Conservation (phyloP, 495 filamentous ascomycete genomes). For the Trichoderma asperelloides region DNA sequence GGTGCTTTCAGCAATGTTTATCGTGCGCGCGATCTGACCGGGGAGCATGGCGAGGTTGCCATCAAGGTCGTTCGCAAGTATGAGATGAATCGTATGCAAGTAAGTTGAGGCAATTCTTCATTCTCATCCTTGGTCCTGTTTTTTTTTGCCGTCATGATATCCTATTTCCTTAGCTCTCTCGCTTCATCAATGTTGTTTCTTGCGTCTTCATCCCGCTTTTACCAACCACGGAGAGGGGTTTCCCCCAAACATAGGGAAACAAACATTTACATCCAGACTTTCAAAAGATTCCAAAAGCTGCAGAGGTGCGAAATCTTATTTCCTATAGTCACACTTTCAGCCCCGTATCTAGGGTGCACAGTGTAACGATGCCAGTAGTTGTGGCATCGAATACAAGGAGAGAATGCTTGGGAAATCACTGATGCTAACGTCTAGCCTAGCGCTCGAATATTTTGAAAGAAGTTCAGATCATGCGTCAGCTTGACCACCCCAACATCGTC, state of each 20-base stretch:
- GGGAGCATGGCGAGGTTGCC: slow-evolving; percentile 69
- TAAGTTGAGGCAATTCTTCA: slow-evolving; percentile 43
- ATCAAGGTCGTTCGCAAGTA: slow-evolving; percentile 99
- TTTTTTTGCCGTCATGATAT: slow-evolving; percentile 17
- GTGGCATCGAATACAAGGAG: neutral
- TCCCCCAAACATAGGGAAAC: slow-evolving; percentile 54
- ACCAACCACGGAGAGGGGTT: slow-evolving; percentile 27
- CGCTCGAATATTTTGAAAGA: slow-evolving; percentile 96
- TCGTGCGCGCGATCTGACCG: slow-evolving; percentile 64
- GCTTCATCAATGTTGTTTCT: slow-evolving; percentile 13
- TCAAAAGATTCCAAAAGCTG: slow-evolving; percentile 85
- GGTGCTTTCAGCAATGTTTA: slow-evolving; percentile 99
- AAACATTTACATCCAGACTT: slow-evolving; percentile 88
- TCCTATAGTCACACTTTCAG: neutral
- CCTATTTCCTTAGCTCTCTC: slow-evolving; percentile 9
- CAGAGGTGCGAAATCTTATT: slow-evolving; percentile 79
- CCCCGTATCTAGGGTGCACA: slow-evolving; percentile 6
- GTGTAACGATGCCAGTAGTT: slow-evolving; percentile 4
- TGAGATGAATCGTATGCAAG: slow-evolving; percentile 97
- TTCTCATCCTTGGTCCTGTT: slow-evolving; percentile 22
- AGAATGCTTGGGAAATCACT: neutral
- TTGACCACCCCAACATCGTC: slow-evolving; percentile 93
- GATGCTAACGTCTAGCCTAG: slow-evolving; percentile 32
- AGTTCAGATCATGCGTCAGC: slow-evolving; percentile 94
- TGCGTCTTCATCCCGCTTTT: slow-evolving; percentile 22